Percentiles rank a stretch among this genome's conserved stretches.
Conservation (phyloP, 371 early-diverging fungal genomes). For the Blakeslea trispora region DNA sequence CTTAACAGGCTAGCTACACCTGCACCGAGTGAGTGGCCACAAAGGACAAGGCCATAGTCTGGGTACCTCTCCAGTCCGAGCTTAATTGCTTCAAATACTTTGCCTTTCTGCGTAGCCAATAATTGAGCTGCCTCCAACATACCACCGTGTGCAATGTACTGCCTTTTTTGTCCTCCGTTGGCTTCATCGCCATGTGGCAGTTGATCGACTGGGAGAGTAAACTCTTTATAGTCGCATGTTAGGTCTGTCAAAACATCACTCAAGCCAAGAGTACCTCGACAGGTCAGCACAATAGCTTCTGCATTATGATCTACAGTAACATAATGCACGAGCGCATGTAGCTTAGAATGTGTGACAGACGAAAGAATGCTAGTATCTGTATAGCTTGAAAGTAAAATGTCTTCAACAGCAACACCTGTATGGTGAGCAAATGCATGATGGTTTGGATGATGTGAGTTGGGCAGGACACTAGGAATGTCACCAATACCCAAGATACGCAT, state of each 20-base stretch:
- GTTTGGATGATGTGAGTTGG: constrained; percentile 55
- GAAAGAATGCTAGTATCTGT: constrained; percentile 42
- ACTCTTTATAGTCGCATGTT: constrained; percentile 73
- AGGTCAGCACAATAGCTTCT: constrained; percentile 80
- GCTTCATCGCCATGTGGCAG: background rate
- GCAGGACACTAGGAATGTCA: constrained; percentile 50
- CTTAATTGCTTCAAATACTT: constrained; percentile 65
- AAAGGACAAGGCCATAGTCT: constrained; percentile 74
- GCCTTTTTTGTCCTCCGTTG: constrained; percentile 9
- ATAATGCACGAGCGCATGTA: constrained; percentile 83
- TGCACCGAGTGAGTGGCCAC: constrained; percentile 83
- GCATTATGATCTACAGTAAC: constrained; percentile 81
- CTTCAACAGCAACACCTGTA: constrained; percentile 64
- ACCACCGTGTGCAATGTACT: constrained; percentile 71
- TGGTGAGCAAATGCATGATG: constrained; percentile 79
- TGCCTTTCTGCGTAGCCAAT: constrained; percentile 63
- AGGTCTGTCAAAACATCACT: constrained; percentile 89
- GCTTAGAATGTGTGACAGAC: constrained; percentile 51
- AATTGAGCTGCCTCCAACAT: constrained; percentile 77
- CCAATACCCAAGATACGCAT: constrained; percentile 84
- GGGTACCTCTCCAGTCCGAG: constrained; percentile 69
- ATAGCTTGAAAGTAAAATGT: constrained; percentile 71
- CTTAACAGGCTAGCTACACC: constrained; percentile 75
- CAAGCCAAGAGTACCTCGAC: constrained; percentile 90
- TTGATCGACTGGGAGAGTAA: constrained; percentile 45